A percentile compares a stretch with the other conserved stretches of the same genome.
Evolutionary conservation across 2,329 filamentous ascomycete genomes (phyloP).

Genomic region (Beauveria sp.): DNA sequence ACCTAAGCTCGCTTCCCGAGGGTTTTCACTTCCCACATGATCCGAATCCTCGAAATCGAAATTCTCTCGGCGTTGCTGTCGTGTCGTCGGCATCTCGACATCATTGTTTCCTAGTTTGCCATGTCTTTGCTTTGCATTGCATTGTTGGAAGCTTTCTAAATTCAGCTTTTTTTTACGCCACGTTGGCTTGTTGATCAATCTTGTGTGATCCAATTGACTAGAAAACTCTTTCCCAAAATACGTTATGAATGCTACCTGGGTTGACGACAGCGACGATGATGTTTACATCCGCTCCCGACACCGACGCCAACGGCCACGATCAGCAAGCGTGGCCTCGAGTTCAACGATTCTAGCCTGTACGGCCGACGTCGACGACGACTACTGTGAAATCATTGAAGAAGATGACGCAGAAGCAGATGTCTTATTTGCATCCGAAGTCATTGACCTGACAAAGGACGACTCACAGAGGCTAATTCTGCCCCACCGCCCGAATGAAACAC

Average conservation of each 20-base stretch:
- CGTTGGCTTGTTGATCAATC: no score
- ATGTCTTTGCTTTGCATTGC: not conserved
- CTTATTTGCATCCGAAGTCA: conserved; percentile 19
- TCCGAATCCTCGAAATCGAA: not conserved
- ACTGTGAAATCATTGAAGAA: not conserved
- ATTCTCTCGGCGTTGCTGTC: not conserved
- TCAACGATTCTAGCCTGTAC: not conserved
- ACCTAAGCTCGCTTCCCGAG: not conserved
- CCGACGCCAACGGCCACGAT: not conserved
- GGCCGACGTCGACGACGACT: not conserved
- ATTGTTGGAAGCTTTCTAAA: not conserved
- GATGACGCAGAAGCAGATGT: not conserved
- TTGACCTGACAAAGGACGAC: conserved; percentile 27
- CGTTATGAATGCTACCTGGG: not conserved
- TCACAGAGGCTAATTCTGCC: conserved; percentile 6
- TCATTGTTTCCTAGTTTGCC: not conserved
- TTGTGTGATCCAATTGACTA: not conserved
- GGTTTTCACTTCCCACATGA: not conserved
- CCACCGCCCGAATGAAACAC: conserved; percentile 18
- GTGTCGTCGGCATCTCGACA: not conserved
- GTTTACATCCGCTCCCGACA: not conserved
- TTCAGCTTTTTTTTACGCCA: no score
- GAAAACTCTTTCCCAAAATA: no score
- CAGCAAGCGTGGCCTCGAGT: not conserved
- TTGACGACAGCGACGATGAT: not conserved